These are phyloP conservation scores for Cryphonectria radicalis DNA, from an alignment of 2,329 filamentous ascomycete species.

Conservation along the genomic window DNA sequence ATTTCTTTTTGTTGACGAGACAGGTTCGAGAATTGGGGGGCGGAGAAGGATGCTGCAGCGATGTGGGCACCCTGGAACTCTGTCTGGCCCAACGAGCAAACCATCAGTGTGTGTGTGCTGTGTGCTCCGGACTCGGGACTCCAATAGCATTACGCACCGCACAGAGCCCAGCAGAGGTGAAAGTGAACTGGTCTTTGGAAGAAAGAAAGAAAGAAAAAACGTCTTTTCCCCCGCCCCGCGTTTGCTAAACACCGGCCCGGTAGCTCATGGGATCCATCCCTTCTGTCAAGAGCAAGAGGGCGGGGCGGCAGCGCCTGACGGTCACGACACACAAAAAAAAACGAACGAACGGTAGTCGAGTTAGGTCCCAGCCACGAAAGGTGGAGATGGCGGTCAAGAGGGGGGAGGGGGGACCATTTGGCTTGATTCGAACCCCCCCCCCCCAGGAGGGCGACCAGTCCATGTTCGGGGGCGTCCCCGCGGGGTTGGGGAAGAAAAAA, in stretches of 20 bases:
- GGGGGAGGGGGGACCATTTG: neutral
- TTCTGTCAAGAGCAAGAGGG: neutral
- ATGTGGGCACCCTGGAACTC: neutral
- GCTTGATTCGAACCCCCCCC: neutral
- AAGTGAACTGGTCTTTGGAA: neutral
- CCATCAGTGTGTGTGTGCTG: no score
- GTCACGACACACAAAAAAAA: neutral
- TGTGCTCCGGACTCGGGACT: neutral
- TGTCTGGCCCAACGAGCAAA: neutral
- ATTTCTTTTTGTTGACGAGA: neutral
- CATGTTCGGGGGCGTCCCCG: constrained; percentile 2
- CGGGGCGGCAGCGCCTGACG: neutral
- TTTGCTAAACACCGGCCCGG: neutral
- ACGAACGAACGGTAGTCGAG: neutral
- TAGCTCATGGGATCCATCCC: neutral
- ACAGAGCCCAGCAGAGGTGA: neutral
- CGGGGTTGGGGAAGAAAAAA: neutral
- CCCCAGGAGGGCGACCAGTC: constrained; percentile 1
- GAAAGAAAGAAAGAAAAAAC: neutral
- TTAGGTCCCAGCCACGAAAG: neutral
- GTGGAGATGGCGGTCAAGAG: neutral
- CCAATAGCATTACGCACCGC: neutral
- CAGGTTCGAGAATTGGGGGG: neutral
- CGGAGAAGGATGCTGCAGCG: neutral
- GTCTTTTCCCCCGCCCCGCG: neutral